Percentiles rank a stretch among this genome's conserved stretches.
phyloP scores from a whole-genome alignment of 345 rosid genomes.

The Eucalyptus brandiana region DNA sequence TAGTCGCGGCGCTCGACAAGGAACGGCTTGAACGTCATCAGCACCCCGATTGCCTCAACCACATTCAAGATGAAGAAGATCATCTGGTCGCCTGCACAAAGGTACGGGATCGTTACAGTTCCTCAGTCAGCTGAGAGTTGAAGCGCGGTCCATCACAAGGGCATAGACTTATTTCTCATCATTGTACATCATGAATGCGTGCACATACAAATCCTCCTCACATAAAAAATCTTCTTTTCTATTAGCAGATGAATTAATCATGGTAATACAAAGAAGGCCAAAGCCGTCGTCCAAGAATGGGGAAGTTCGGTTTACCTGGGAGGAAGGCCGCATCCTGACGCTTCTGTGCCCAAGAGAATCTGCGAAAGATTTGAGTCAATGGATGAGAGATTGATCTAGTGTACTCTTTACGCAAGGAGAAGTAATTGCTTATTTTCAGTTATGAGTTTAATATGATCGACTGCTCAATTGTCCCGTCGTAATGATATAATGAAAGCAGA shows the following conservation, averaged over 20 bases:
- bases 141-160: neutral
- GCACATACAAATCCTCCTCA: neutral
- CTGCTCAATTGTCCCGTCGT: neutral
- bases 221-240: neutral
- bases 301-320: constrained; percentile 12
- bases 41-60: constrained; percentile 37
- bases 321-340: constrained; percentile 22
- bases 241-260: neutral
- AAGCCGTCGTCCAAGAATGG: neutral
- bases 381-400: neutral
- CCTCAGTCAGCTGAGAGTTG: neutral
- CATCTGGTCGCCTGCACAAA: constrained; percentile 42
- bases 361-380: neutral
- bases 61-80: constrained; percentile 55
- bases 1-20: neutral
- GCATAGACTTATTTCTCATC: neutral
- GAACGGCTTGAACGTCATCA: constrained; percentile 74
- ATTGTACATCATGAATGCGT: neutral
- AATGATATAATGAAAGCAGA: neutral
- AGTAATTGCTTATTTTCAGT: neutral
- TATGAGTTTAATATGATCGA: neutral
- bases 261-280: neutral
- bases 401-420: neutral
- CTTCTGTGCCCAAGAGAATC: constrained; percentile 43
- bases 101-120: neutral